These are phyloP conservation scores for Helminthosporium solani DNA, from an alignment of 2,329 filamentous ascomycete species.

Conservation along the genomic window DNA sequence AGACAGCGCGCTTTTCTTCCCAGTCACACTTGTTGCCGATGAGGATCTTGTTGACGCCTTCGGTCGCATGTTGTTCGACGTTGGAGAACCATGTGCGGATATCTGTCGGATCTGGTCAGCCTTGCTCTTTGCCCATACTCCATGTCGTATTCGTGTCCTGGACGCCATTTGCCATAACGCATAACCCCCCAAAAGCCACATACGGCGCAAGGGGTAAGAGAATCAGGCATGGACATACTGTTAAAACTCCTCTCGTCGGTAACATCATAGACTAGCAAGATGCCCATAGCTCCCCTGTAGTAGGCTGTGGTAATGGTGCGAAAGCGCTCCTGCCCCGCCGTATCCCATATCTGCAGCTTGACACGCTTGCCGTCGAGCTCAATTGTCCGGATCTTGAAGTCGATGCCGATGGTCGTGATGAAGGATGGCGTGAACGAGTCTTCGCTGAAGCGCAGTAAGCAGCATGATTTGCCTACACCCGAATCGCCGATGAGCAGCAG, in stretches of 20 bases:
- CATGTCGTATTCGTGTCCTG: no score
- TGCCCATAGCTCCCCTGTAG: constrained; percentile 98
- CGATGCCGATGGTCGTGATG: constrained; percentile 98
- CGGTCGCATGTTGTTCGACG: constrained; percentile 95
- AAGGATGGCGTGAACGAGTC: constrained; percentile 97
- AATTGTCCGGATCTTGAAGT: constrained; percentile 99
- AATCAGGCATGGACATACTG: constrained; percentile 60
- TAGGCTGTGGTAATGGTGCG: constrained; percentile 98
- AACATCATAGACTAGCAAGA: constrained; percentile 96
- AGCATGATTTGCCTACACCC: constrained; percentile 96
- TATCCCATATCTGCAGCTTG: constrained; percentile 99
- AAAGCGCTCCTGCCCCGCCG: constrained; percentile 96
- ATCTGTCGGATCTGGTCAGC: constrained; percentile 58
- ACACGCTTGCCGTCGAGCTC: constrained; percentile 98
- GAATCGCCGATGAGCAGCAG: constrained; percentile 95
- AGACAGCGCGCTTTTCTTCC: constrained; percentile 97
- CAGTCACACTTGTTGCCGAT: constrained; percentile 99
- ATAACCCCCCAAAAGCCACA: no score
- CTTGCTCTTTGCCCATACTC: no score
- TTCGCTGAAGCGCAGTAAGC: constrained; percentile 92
- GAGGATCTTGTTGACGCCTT: constrained; percentile 99
- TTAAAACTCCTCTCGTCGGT: constrained; percentile 95
- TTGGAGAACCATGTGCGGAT: constrained; percentile 99
- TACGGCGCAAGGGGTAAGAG: background rate
- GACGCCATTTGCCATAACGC: no score